These are phyloP conservation scores for Ophiocordyceps camponoti-leonardi DNA, from an alignment of 2,329 filamentous ascomycete species.

Conservation along the genomic window DNA sequence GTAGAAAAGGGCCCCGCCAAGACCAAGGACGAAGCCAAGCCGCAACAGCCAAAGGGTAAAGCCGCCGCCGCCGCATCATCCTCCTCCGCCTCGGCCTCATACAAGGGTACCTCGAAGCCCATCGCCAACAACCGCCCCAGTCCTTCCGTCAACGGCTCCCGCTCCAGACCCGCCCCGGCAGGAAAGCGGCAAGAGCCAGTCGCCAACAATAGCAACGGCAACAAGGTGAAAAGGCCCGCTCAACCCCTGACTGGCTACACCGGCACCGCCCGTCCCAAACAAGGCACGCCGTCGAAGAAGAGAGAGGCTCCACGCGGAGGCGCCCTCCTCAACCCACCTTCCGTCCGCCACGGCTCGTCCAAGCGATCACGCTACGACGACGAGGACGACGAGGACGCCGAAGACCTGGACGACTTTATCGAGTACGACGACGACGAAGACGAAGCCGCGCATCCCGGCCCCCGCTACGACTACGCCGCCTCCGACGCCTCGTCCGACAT, in stretches of 20 bases:
- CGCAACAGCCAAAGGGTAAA: conserved; percentile 12
- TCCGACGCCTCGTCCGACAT: conserved; percentile 59
- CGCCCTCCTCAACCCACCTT: conserved; percentile 19
- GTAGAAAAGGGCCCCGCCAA: conserved; percentile 44
- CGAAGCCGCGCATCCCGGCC: conserved; percentile 11
- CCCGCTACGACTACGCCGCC: conserved; percentile 21
- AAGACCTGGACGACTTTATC: conserved; percentile 44
- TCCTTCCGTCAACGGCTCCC: conserved; percentile 6
- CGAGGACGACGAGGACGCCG: conserved; percentile 40
- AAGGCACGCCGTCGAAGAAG: conserved; percentile 16
- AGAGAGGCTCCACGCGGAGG: conserved; percentile 19
- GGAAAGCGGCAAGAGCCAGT: conserved; percentile 15
- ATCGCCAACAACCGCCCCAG: conserved; percentile 9
- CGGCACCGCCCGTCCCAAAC: conserved; percentile 44
- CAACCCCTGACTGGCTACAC: conserved; percentile 47
- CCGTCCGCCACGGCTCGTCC: conserved; percentile 10
- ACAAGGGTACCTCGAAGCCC: conserved; percentile 15
- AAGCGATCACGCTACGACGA: conserved; percentile 21
- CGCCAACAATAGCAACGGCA: conserved; percentile 30
- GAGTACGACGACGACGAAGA: conserved; percentile 42
- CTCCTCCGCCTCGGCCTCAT: conserved; percentile 5
- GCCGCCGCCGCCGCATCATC: conserved; percentile 1
- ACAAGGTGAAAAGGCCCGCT: conserved; percentile 45
- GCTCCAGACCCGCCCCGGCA: conserved; percentile 5
- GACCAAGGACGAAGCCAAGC: conserved; percentile 19